These are phyloP conservation scores for Gracilaria gracilis DNA, from an alignment of 23 red algal genomes.

Conservation along the genomic window DNA sequence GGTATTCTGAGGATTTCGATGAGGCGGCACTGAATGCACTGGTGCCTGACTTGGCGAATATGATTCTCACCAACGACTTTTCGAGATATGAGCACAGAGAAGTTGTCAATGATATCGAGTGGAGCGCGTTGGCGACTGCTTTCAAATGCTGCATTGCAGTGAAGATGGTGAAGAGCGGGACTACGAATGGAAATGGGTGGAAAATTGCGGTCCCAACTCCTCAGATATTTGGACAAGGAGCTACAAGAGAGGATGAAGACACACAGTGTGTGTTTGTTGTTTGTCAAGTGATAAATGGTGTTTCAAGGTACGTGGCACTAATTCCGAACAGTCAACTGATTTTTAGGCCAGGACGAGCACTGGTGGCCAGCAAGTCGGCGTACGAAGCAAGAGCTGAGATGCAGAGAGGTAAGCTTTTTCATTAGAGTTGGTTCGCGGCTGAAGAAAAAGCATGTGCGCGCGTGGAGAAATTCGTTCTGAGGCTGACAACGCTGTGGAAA, in stretches of 20 bases:
- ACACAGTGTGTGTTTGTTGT: conserved; percentile 55
- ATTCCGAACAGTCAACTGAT: conserved; percentile 33
- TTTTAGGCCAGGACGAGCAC: conserved; percentile 38
- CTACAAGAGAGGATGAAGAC: not conserved
- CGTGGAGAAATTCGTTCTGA: not conserved
- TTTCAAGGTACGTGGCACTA: conserved; percentile 57
- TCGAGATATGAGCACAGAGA: conserved; percentile 24
- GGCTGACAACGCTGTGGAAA: conserved; percentile 1
- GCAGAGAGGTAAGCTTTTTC: conserved; percentile 18
- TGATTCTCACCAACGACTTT: conserved; percentile 31
- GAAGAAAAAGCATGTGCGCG: not conserved
- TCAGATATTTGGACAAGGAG: conserved; percentile 24
- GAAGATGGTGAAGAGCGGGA: conserved; percentile 10
- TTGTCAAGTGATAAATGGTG: conserved; percentile 14
- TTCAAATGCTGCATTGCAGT: conserved; percentile 66
- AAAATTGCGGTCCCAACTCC: conserved; percentile 60
- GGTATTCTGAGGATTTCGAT: conserved; percentile 47
- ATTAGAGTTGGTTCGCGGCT: not conserved
- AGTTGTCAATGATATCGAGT: conserved; percentile 55
- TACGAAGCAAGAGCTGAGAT: conserved; percentile 13
- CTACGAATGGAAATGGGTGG: conserved; percentile 20
- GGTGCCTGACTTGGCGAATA: conserved; percentile 16
- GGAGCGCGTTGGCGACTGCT: conserved; percentile 61
- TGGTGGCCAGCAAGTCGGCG: not conserved
- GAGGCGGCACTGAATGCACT: not conserved